Base-by-base conservation (phyloP, 345 rosid species). In the Durio zibethinus region DNA sequence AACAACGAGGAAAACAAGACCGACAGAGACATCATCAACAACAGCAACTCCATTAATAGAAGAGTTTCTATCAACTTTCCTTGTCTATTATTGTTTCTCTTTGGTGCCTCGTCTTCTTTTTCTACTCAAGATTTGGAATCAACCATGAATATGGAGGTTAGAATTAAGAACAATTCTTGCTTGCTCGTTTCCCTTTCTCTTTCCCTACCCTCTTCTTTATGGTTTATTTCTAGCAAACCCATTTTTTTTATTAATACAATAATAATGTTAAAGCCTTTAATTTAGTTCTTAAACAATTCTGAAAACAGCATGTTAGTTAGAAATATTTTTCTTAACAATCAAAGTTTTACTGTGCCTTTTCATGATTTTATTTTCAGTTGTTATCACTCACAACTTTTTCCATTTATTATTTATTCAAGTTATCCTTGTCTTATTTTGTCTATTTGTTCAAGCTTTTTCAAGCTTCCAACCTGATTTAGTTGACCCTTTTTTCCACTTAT, bases 251-350 rank as follows among this genome's bases (percentile, higher is more conserved):
- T 54, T 21, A 8, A 54, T 54, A 1, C 7, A 54, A 54, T 21
- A 54, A 1, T 54, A 54, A 54, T 20, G 57, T 54, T 21, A 21
- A 56, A 10, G 29, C 15, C 61, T 9, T 23, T 23, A 56, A 56
- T 56, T 52, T 42, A 7, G 18, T 29, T 59, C 47, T 62, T 50
- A 35, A 18, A 68, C 18, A 11, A 25, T 45, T 4, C n/a, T 82
- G 98, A 94, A 83, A 93, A 90, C 76, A 80, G 63, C 21, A 86
- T 83, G 82, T 69, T 95, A 79, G 99, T 90, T 79, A 82, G 90
- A 78, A 67, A 65, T 70, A 47, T 76, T 21, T 77, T 67, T 25
- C 33, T 35, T 60, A 67, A 45, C 18, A 40, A 27, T 60, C 59
- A 42, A 47, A 73, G 25, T 53, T 71, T 59, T 10, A 7, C 1